Conservation (phyloP, 352 stramenopile species). For the Pilasporangium apinafurcum region DNA sequence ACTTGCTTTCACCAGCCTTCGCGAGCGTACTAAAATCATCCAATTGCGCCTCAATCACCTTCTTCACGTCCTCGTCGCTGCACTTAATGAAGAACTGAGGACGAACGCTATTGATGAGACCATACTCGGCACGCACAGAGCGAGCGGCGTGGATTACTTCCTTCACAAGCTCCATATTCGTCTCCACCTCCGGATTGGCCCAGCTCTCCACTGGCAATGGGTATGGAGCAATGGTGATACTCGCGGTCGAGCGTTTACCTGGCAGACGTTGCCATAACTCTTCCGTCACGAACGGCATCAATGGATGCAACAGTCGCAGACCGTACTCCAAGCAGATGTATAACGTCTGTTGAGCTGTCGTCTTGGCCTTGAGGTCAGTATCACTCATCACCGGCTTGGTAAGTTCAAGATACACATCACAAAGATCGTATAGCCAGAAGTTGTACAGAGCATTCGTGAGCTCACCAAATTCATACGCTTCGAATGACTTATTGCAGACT, state of each 20-base stretch:
- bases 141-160: constrained; percentile 94
- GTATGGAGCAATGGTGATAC: constrained; percentile 80
- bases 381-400: constrained; percentile 96
- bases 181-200: constrained; percentile 84
- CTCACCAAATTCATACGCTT: constrained; percentile 94
- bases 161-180: constrained; percentile 91
- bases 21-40: constrained; percentile 95
- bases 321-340: constrained; percentile 81
- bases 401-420: constrained; percentile 99
- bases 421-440: constrained; percentile 99
- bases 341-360: constrained; percentile 77
- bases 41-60: constrained; percentile 71
- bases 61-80: constrained; percentile 61
- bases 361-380: constrained; percentile 60
- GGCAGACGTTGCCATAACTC: constrained; percentile 86
- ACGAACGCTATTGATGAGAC: constrained; percentile 70
- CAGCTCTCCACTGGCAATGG: constrained; percentile 76
- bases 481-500: constrained; percentile 81
- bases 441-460: constrained; percentile 93
- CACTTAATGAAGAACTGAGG: constrained; percentile 90
- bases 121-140: constrained; percentile 90
- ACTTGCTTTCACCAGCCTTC: constrained; percentile 88
- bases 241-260: constrained; percentile 51
- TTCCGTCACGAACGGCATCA: constrained; percentile 99
- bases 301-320: constrained; percentile 93